A percentile compares a stretch with the other conserved stretches of the same genome.
phyloP scores from a whole-genome alignment of 2,329 filamentous ascomycete genomes.

The Orbilia brochopaga region DNA sequence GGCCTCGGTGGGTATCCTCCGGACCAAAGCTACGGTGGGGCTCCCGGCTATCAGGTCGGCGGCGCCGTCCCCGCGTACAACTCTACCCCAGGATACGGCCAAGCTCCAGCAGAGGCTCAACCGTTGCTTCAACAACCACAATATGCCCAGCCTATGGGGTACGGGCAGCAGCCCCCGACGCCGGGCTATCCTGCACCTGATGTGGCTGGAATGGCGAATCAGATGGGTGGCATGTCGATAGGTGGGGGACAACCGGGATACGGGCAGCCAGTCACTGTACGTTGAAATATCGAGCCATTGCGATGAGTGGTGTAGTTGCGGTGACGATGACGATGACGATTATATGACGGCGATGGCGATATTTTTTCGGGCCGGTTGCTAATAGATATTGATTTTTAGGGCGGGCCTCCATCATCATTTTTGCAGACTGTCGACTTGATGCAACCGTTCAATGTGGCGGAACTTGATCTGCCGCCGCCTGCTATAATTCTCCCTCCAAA shows the following conservation, averaged over 20 bases:
- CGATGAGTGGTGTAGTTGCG: too few relatives aligned
- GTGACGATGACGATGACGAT: slow-evolving; percentile 28
- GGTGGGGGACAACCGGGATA: slow-evolving; percentile 61
- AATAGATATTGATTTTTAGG: slow-evolving; percentile 13
- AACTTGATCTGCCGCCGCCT: slow-evolving; percentile 88
- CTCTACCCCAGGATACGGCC: slow-evolving; percentile 59
- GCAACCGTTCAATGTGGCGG: slow-evolving; percentile 90
- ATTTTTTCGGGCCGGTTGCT: slow-evolving; percentile 74
- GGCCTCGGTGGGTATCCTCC: slow-evolving; percentile 63
- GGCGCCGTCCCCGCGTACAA: slow-evolving; percentile 60
- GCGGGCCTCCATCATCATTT: slow-evolving; percentile 39
- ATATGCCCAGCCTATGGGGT: slow-evolving; percentile 31
- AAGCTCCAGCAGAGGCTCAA: slow-evolving; percentile 55
- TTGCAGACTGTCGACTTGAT: slow-evolving; percentile 71
- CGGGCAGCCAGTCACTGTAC: slow-evolving; percentile 60
- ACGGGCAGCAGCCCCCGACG: slow-evolving; percentile 57
- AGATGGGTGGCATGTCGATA: slow-evolving; percentile 80
- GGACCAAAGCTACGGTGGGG: slow-evolving; percentile 62
- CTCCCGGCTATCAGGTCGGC: slow-evolving; percentile 55
- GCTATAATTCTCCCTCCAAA: slow-evolving; percentile 89
- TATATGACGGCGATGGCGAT: slow-evolving; percentile 64
- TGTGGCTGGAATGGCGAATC: slow-evolving; percentile 76
- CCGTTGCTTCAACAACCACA: slow-evolving; percentile 53
- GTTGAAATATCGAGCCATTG: slow-evolving; percentile 55
- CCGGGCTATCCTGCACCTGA: slow-evolving; percentile 67